phyloP scores from a whole-genome alignment of 306 rosid genomes.

The Leucaena leucocephala region DNA sequence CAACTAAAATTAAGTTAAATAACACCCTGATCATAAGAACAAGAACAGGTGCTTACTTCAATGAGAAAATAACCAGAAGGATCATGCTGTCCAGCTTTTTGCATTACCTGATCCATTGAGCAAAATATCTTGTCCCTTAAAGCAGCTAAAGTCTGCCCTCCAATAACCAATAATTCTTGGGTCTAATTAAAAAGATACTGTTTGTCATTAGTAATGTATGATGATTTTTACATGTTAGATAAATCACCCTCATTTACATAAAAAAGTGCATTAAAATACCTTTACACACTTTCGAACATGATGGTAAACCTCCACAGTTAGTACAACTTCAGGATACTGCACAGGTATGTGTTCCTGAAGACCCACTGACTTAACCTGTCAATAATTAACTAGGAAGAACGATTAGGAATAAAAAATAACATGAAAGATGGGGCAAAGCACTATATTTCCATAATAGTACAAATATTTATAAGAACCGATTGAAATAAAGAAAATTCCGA shows the following conservation, averaged over 20 bases:
- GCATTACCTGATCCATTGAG: constrained; percentile 75
- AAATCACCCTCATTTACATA: constrained; percentile 8
- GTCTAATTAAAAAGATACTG: constrained; percentile 50
- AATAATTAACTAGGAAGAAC: constrained; percentile 28
- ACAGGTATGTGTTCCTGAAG: constrained; percentile 53
- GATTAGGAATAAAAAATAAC: constrained; percentile 1
- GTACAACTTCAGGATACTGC: constrained; percentile 68
- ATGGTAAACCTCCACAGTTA: constrained; percentile 80
- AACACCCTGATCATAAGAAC: constrained; percentile 35
- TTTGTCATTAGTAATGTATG: neutral
- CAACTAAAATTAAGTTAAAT: constrained; percentile 1
- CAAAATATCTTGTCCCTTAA: constrained; percentile 83
- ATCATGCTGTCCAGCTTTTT: constrained; percentile 68
- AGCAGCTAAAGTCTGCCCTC: constrained; percentile 69
- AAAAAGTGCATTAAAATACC: constrained; percentile 52
- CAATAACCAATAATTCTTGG: constrained; percentile 83
- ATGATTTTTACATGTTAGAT: constrained; percentile 19
- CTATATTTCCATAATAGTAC: neutral
- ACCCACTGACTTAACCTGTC: constrained; percentile 60
- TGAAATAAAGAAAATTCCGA: neutral
- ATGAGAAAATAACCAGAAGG: constrained; percentile 89
- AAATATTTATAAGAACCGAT: neutral
- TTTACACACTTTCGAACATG: constrained; percentile 63
- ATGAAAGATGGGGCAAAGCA: constrained; percentile 19
- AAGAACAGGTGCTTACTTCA: constrained; percentile 57